Conservation (phyloP, 2,329 filamentous ascomycete genomes). For the Phymatotrichopsis omnivora region DNA sequence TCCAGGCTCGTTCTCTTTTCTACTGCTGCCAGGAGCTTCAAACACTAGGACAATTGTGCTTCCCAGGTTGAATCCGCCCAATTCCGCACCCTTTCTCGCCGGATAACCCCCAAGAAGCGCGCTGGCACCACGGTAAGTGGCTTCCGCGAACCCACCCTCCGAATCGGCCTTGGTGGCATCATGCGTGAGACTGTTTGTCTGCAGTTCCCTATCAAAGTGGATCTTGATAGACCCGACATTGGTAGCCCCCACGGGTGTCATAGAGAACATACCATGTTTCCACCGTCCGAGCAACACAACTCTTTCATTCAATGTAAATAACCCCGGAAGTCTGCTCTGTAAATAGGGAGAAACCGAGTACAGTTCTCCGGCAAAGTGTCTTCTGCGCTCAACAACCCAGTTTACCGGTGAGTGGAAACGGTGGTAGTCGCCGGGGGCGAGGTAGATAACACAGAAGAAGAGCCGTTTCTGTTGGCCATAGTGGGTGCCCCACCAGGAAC, state of each 20-base stretch:
- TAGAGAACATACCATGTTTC: constrained; percentile 96
- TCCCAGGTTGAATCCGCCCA: constrained; percentile 94
- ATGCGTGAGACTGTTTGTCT: constrained; percentile 83
- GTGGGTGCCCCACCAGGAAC: constrained; percentile 58
- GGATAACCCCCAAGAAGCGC: constrained; percentile 71
- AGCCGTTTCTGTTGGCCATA: constrained; percentile 53
- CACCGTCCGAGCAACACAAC: constrained; percentile 87
- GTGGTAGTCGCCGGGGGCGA: constrained; percentile 96
- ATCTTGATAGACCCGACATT: constrained; percentile 95
- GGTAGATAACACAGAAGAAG: constrained; percentile 91
- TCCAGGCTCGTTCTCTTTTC: constrained; percentile 43
- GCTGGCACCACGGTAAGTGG: constrained; percentile 72
- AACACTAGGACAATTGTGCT: constrained; percentile 94
- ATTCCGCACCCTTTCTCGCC: constrained; percentile 79
- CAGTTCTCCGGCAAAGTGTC: constrained; percentile 95
- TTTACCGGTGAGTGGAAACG: constrained; percentile 91
- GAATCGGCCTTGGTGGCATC: constrained; percentile 75
- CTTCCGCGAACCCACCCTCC: constrained; percentile 83
- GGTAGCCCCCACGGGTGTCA: constrained; percentile 89
- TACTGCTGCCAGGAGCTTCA: constrained; percentile 68
- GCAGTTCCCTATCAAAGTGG: constrained; percentile 90
- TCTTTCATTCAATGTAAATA: constrained; percentile 94
- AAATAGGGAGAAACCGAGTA: constrained; percentile 93
- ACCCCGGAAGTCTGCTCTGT: constrained; percentile 78
- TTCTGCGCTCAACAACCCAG: constrained; percentile 87